Conservation (phyloP, 345 rosid species). For the Dipteronia dyeriana region DNA sequence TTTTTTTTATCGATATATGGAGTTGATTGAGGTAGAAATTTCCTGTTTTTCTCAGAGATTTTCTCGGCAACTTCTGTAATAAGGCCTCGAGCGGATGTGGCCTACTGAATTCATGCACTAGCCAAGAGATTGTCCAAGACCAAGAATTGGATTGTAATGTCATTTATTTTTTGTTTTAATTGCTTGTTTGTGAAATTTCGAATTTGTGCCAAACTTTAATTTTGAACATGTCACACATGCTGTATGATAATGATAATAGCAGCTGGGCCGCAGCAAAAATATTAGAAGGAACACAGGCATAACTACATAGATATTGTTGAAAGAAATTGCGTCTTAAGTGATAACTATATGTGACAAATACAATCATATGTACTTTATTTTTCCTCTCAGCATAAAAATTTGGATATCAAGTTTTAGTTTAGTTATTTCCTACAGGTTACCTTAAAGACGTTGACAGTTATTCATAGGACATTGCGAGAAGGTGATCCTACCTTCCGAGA, state of each 20-base stretch:
- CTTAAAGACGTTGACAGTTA: slow-evolving; percentile 83
- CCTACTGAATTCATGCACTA: slow-evolving; percentile 88
- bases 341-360: background rate
- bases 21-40: background rate
- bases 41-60: slow-evolving; percentile 44
- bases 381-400: background rate
- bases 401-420: background rate
- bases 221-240: background rate
- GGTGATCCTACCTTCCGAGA: slow-evolving; percentile 94
- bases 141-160: slow-evolving; percentile 76
- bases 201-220: background rate
- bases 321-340: background rate
- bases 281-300: no score
- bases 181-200: background rate
- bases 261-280: no score
- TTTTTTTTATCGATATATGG: background rate
- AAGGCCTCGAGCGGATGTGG: slow-evolving; percentile 93
- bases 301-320: background rate
- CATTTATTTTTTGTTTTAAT: background rate
- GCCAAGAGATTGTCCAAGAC: slow-evolving; percentile 88
- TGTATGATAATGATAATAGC: background rate
- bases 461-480: slow-evolving; percentile 92
- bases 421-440: slow-evolving; percentile 63
- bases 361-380: background rate
- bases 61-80: slow-evolving; percentile 85